phyloP scores from a whole-genome alignment of 2,329 filamentous ascomycete species.

The Geosmithia morbida region DNA sequence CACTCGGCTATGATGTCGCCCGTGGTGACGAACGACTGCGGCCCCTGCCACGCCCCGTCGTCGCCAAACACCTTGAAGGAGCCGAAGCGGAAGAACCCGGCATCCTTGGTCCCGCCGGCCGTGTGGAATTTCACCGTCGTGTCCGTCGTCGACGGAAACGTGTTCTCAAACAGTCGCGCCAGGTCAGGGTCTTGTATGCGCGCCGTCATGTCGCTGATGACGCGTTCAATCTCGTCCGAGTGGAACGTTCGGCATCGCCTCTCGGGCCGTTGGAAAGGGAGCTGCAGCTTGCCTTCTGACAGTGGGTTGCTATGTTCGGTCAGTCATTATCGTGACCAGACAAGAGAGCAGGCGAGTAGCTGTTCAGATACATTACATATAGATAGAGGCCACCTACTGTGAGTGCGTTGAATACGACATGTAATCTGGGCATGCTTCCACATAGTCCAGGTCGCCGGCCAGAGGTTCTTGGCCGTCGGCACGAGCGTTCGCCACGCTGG shows the following conservation, averaged over 20 bases:
- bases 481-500: background rate
- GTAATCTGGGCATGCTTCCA: conserved; percentile 24
- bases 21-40: conserved; percentile 87
- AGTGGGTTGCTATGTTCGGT: conserved; percentile 48
- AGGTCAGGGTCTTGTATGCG: conserved; percentile 76
- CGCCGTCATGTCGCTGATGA: conserved; percentile 69
- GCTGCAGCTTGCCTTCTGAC: conserved; percentile 61
- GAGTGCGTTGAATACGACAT: conserved; percentile 20
- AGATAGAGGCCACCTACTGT: conserved; percentile 17
- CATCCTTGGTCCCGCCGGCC: conserved; percentile 32
- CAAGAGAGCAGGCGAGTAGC: too few species aligned
- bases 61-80: conserved; percentile 19
- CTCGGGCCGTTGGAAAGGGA: conserved; percentile 79
- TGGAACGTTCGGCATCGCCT: conserved; percentile 76
- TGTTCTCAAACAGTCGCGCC: conserved; percentile 85
- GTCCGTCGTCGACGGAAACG: conserved; percentile 75
- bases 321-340: background rate
- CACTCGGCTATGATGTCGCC: conserved; percentile 90
- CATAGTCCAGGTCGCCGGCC: conserved; percentile 5
- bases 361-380: too few species aligned
- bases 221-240: conserved; percentile 73
- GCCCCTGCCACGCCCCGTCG: conserved; percentile 60
- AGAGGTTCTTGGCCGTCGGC: conserved; percentile 12
- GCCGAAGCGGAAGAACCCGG: conserved; percentile 19
- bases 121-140: conserved; percentile 84